Evolutionary conservation across 1,284 basidiomycete genomes (phyloP), one percentile per base, ranked within the genome.

Genomic region (Malassezia slooffiae): DNA sequence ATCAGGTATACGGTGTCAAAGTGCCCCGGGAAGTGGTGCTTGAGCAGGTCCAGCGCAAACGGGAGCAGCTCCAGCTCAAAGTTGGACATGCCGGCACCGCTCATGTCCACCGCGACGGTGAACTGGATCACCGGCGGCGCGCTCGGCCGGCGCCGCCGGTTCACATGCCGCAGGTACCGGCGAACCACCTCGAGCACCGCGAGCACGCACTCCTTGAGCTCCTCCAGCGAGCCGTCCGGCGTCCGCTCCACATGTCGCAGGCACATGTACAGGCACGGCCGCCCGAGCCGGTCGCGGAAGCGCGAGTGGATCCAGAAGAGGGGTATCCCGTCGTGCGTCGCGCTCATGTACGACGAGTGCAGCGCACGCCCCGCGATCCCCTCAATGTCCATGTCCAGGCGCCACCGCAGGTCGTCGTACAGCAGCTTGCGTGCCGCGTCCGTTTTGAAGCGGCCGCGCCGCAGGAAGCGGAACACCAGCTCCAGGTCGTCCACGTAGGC

Each of bases 1-100:
- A 86, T 72, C 38, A 87, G 72, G 60, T 83, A 83, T 21, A 82
- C 82, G 78, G 67, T 42, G 42, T 60, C 63, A 3, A 64, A 56
- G 42, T 62, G 55, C 15, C 64, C 62, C 0, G 66, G 66, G 20
- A 58, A 60, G 34, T 68, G 64, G 28, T 63, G 65, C 43, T 67
- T 67, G 41, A 68, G 50, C 37, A 67, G 34, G 40, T 68, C 66
- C 16, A 63, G 35, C 6, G 67, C 38, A 47, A 67, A 68, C 2
- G 66, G 66, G 5, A 68, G 26, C 15, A 68, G 50, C 42, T 68
- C 66, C 16, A 68, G 44, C 35, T 68, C 66, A 23, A 67, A 45
- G 34, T 67, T 68, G 24, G 60, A 53, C 47, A 65, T 61, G 19
- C 61, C 61, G 22, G 52, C 49, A 6, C 47, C 46, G 2, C 37